Percentiles rank a stretch among this genome's conserved stretches.
phyloP scores from a whole-genome alignment of 2,329 filamentous ascomycete genomes.

The Ramichloridium luteum region DNA sequence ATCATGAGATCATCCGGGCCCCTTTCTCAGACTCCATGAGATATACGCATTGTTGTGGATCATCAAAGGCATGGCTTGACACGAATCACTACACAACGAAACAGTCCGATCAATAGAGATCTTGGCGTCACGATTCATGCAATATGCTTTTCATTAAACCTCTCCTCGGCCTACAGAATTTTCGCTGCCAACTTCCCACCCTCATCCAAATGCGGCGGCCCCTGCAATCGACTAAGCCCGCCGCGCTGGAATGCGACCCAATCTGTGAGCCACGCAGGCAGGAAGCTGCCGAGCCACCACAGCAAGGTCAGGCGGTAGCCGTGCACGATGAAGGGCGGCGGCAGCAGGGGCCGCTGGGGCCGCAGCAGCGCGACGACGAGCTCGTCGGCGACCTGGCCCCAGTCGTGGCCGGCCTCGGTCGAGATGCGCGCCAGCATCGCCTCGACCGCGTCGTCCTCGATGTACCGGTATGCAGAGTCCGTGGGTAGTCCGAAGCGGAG shows the following conservation, averaged over 20 bases:
- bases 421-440: conserved; percentile 1
- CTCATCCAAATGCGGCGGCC: not conserved
- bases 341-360: no score
- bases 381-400: not conserved
- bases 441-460: conserved; percentile 1
- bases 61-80: no score
- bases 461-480: conserved; percentile 1
- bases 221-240: conserved; percentile 23
- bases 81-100: no score
- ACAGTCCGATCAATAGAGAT: no score
- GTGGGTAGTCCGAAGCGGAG: not conserved
- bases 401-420: not conserved
- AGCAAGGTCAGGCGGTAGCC: not conserved
- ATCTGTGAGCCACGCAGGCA: conserved; percentile 4
- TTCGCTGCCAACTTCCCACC: no score
- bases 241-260: conserved; percentile 11
- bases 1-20: no score
- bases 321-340: not conserved
- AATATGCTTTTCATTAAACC: no score
- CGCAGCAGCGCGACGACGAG: not conserved
- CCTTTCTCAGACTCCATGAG: no score
- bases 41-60: no score
- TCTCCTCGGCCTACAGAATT: no score
- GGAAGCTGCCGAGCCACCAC: conserved; percentile 1
- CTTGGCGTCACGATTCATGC: no score